Evolutionary conservation across 2,329 filamentous ascomycete species (phyloP), one percentile per base, ranked within the genome.

Genomic region (Berkeleyomyces rouxiae): DNA sequence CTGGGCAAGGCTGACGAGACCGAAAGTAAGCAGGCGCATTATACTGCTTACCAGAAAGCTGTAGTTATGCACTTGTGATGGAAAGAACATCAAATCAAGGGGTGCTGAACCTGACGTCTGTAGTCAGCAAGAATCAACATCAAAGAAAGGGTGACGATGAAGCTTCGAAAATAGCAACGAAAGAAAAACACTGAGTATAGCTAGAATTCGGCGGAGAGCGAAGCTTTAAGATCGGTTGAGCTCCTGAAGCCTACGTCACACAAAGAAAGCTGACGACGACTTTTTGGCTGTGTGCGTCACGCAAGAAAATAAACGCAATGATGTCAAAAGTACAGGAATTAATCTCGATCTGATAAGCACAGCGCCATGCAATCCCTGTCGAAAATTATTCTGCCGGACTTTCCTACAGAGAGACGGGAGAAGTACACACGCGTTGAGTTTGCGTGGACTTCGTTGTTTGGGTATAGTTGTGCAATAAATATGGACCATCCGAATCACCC

Each of bases 21-120:
- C 16, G 11, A 62, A 13, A 10, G 59, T 31, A 31, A 64, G 59
- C 16, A 64, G 39, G 31, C 59, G 44, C 37, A 59, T 39, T 55
- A 59, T 58, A 47, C 7, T 37, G 49, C 42, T 23, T 39, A 33
- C 5, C 3, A 9, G 33, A 11, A n/a, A 16, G 39, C 23, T 37
- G 31, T 11, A 10, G 23, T 23, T 23, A 23, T 23, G 23, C 23
- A 23, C 23, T 23, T 23, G 23, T 6, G 4, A 10, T 9, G n/a
- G 33, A 53, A 53, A 11, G 16, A 57, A 39, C 6, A 13, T 9
- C 7, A 39, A 37, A 13, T 9, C 7, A 36, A 37, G 11, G 39
- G 33, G 23, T 23, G 23, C 23, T 23, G 23, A 23, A 2, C 23
- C 23, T 23, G 23, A 23, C 23, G 23, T 23, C 23, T 2, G 23